phyloP scores from a whole-genome alignment of 2,329 filamentous ascomycete species.

The Pseudogymnoascus sp. region DNA sequence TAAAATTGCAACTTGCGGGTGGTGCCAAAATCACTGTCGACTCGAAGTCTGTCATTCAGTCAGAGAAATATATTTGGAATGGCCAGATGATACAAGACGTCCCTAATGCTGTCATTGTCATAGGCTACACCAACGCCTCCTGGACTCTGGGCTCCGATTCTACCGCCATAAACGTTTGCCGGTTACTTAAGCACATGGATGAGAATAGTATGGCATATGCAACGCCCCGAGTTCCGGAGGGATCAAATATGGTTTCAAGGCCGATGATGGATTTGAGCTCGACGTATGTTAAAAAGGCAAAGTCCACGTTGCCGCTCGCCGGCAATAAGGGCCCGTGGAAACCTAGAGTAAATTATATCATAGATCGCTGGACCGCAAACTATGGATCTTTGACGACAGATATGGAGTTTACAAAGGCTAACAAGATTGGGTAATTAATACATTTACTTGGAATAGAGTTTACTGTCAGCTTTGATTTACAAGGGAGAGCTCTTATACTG shows the following conservation, averaged over 20 bases:
- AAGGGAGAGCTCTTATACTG: neutral
- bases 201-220: slow-evolving; percentile 12
- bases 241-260: slow-evolving; percentile 11
- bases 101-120: slow-evolving; percentile 53
- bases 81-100: slow-evolving; percentile 57
- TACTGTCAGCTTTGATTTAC: neutral
- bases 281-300: slow-evolving; percentile 24
- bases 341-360: slow-evolving; percentile 24
- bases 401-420: slow-evolving; percentile 12
- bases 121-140: slow-evolving; percentile 57
- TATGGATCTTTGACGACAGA: slow-evolving; percentile 23
- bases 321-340: slow-evolving; percentile 24
- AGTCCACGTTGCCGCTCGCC: slow-evolving; percentile 18
- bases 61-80: slow-evolving; percentile 52
- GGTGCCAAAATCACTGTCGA: slow-evolving; percentile 47
- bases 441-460: neutral
- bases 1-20: slow-evolving; percentile 51
- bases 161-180: slow-evolving; percentile 20
- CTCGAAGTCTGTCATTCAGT: slow-evolving; percentile 38
- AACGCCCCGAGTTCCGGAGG: slow-evolving; percentile 15
- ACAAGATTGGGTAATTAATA: neutral
- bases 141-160: slow-evolving; percentile 60
- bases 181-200: slow-evolving; percentile 26
- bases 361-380: slow-evolving; percentile 23
- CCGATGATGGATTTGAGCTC: slow-evolving; percentile 20